Evolutionary conservation across 2,329 filamentous ascomycete genomes (phyloP).

Genomic region (Balansia obtecta): DNA sequence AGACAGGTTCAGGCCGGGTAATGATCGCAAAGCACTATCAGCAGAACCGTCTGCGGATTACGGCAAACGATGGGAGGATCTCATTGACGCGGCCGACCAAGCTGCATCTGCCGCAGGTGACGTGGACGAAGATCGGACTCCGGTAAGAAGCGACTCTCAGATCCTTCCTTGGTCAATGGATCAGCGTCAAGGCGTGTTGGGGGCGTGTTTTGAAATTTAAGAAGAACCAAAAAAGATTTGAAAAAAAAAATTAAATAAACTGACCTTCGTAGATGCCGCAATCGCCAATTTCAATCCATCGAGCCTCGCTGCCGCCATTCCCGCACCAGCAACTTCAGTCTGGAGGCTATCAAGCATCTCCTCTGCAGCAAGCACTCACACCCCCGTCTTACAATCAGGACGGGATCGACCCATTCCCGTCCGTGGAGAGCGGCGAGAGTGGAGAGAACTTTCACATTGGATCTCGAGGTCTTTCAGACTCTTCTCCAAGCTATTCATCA

Average conservation of each 20-base stretch:
- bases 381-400: constrained; percentile 61
- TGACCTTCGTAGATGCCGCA: constrained; percentile 40
- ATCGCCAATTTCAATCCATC: constrained; percentile 51
- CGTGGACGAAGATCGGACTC: constrained; percentile 80
- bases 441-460: constrained; percentile 63
- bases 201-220: background rate
- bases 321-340: constrained; percentile 47
- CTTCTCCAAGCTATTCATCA: constrained; percentile 61
- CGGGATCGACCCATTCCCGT: constrained; percentile 70
- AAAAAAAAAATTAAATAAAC: too few relatives aligned
- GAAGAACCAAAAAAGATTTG: too few relatives aligned
- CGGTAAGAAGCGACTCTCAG: constrained; percentile 44
- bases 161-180: background rate
- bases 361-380: constrained; percentile 79
- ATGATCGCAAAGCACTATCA: constrained; percentile 72
- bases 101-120: constrained; percentile 80
- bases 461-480: constrained; percentile 49
- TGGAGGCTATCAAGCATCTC: constrained; percentile 72
- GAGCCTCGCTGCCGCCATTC: constrained; percentile 49
- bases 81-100: constrained; percentile 71
- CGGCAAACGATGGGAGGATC: constrained; percentile 89
- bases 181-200: background rate
- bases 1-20: constrained; percentile 50
- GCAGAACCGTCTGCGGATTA: constrained; percentile 72
- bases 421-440: constrained; percentile 67